Conservation (phyloP, 805 yeast species). For the Myxozyma mucilagina region DNA sequence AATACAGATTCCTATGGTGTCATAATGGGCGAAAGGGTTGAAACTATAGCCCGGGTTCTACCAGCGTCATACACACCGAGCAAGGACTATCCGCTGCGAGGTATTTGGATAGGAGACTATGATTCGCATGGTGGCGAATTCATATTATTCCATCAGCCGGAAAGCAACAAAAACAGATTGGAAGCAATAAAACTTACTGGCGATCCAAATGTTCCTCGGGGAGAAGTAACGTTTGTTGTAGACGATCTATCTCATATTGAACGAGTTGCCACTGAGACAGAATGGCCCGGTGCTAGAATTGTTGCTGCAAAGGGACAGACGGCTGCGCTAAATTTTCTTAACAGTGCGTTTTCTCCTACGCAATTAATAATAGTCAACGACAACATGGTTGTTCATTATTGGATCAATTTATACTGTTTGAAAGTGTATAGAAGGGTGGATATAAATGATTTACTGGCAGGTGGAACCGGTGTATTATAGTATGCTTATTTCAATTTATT, state of each 20-base stretch:
- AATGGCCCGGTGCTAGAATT: slow-evolving; percentile 30
- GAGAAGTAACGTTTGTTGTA: slow-evolving; percentile 35
- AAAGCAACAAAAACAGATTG: slow-evolving; percentile 24
- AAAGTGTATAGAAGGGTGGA: slow-evolving; percentile 19
- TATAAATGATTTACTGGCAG: slow-evolving; percentile 18
- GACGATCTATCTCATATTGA: slow-evolving; percentile 32
- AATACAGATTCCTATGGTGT: slow-evolving; percentile 7
- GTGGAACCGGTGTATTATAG: slow-evolving; percentile 10
- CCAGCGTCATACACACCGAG: slow-evolving; percentile 18
- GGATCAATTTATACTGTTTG: slow-evolving; percentile 21
- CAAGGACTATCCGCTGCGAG: slow-evolving; percentile 32
- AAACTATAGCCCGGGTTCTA: slow-evolving; percentile 33
- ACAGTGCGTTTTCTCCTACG: slow-evolving; percentile 20
- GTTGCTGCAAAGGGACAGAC: slow-evolving; percentile 30
- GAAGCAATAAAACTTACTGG: slow-evolving; percentile 38
- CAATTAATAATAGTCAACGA: slow-evolving; percentile 21
- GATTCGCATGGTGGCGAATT: slow-evolving; percentile 32
- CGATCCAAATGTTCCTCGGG: slow-evolving; percentile 35
- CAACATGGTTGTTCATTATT: slow-evolving; percentile 23
- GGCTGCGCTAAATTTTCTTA: slow-evolving; percentile 24
- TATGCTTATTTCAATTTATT: background rate
- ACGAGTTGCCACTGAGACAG: slow-evolving; percentile 21
- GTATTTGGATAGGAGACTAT: slow-evolving; percentile 37
- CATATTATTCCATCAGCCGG: slow-evolving; percentile 34
- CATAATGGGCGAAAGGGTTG: slow-evolving; percentile 32